Conservation (phyloP, 73 alveolate species). For the Paramecium tetraurelia region DNA sequence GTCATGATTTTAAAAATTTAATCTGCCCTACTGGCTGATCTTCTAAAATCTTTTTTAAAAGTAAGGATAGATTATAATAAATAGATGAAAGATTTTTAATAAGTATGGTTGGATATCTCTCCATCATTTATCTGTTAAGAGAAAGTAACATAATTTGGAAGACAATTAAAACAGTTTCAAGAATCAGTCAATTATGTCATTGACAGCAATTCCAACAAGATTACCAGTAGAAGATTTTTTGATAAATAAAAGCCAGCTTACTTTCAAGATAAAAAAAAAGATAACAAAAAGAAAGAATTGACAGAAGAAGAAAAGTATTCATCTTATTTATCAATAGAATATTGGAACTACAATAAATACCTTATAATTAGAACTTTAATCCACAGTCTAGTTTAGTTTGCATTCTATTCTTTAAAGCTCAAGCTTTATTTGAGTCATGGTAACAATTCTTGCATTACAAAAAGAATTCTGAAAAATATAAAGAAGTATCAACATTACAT, state of each 20-base stretch:
- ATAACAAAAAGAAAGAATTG: neutral
- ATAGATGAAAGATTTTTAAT: neutral
- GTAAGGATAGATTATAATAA: neutral
- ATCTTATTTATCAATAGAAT: neutral
- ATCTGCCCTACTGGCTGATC: neutral
- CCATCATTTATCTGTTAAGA: neutral
- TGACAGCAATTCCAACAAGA: neutral
- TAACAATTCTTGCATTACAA: conserved; percentile 1
- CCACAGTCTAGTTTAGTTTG: neutral
- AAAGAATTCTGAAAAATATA: conserved; percentile 16
- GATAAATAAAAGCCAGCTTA: conserved; percentile 43
- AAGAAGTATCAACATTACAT: neutral
- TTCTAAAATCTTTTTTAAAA: neutral
- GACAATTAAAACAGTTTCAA: neutral
- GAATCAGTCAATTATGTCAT: conserved; percentile 29
- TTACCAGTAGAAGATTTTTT: conserved; percentile 33
- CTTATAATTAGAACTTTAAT: conserved; percentile 23
- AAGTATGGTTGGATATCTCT: neutral
- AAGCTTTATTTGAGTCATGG: neutral
- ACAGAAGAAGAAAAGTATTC: conserved; percentile 40
- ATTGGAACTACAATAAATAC: neutral
- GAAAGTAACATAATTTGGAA: neutral
- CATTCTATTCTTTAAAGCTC: neutral
- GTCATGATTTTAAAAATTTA: neutral
- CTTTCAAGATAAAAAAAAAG: conserved; percentile 21